phyloP scores from a whole-genome alignment of 495 filamentous ascomycete species.

The Aspergillus nanangensis region DNA sequence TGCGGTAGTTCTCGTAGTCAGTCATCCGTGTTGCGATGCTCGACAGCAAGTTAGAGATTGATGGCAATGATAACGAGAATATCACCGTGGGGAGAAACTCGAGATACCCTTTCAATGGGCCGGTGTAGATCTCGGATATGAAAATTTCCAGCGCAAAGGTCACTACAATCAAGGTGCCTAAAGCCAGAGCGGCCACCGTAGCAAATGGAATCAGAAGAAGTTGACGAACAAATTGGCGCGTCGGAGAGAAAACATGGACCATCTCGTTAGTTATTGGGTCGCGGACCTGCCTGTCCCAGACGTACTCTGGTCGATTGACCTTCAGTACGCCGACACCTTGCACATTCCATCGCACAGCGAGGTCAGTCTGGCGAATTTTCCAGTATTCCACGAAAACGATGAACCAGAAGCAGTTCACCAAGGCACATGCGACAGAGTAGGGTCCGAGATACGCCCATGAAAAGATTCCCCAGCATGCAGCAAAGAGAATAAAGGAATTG shows the following conservation, averaged over 20 bases:
- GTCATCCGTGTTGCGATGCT: constrained; percentile 71
- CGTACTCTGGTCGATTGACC: constrained; percentile 68
- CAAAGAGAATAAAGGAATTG: constrained; percentile 77
- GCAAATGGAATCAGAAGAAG: constrained; percentile 85
- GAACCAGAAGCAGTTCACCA: constrained; percentile 75
- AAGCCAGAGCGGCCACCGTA: constrained; percentile 58
- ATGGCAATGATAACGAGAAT: constrained; percentile 70
- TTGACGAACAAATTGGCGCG: constrained; percentile 73
- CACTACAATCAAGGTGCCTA: constrained; percentile 74
- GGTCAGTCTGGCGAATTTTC: constrained; percentile 88
- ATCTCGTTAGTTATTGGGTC: constrained; percentile 83
- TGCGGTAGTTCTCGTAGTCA: constrained; percentile 88
- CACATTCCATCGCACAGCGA: constrained; percentile 89
- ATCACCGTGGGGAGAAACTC: constrained; percentile 83
- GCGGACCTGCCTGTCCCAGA: constrained; percentile 66
- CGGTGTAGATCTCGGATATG: constrained; percentile 86
- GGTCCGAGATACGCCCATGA: constrained; percentile 75
- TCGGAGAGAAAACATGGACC: constrained; percentile 67
- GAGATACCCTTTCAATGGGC: constrained; percentile 76
- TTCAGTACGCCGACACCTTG: constrained; percentile 79
- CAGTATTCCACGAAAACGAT: constrained; percentile 92
- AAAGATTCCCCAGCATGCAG: constrained; percentile 69
- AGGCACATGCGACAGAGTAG: constrained; percentile 76
- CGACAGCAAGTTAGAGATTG: constrained; percentile 69
- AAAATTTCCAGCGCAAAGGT: constrained; percentile 92